Evolutionary conservation across 768 basidiomycete genomes (phyloP), one percentile per base, ranked within the genome.

Genomic region (Lactarius vividus): DNA sequence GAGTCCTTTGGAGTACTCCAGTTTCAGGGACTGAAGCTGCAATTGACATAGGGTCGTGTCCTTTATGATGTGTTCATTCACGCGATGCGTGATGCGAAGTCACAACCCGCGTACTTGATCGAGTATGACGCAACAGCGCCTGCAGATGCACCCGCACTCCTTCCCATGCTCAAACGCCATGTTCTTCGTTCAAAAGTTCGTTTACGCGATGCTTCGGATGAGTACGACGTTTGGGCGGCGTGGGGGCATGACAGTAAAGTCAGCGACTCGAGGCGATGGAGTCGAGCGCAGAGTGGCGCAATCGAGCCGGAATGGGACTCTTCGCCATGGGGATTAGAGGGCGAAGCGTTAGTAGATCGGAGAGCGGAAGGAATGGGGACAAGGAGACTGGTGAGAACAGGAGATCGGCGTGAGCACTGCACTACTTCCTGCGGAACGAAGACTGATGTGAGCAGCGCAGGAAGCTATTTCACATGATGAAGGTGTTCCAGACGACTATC

Each of bases 31-130:
- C 64, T 72, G 1, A 70, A 61, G 4, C 59, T 61, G 26, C 69
- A 67, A 31, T 72, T 72, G 6, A 57, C 28, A 13, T 57, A 96
- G 94, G 96, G 96, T 46, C 84, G 95, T 73, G 86, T 98, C 35
- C 79, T 97, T 55, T 88, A 94, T 73, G 96, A 98, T 75, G 77
- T 89, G 59, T 95, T 98, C 76, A 80, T 97, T 68, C 92, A 93
- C 74, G 86, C 88, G 16, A 79, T 81, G 33, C 76, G 79, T 11
- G 77, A 77, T 53, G 71, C 75, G 44, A 76, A 76, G 23, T 79
- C 84, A 15, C 75, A 80, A 26, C 77, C 75, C 18, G 84, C 83
- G 20, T 92, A 88, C 73, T 76, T 93, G 55, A 75, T 92, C 65
- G 92, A 93, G 73, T 86, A 88, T 72, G 87, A 95, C 74, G 74